These are phyloP conservation scores for Fusarium pilosicola DNA, from an alignment of 2,329 filamentous ascomycete species.

Conservation along the genomic window DNA sequence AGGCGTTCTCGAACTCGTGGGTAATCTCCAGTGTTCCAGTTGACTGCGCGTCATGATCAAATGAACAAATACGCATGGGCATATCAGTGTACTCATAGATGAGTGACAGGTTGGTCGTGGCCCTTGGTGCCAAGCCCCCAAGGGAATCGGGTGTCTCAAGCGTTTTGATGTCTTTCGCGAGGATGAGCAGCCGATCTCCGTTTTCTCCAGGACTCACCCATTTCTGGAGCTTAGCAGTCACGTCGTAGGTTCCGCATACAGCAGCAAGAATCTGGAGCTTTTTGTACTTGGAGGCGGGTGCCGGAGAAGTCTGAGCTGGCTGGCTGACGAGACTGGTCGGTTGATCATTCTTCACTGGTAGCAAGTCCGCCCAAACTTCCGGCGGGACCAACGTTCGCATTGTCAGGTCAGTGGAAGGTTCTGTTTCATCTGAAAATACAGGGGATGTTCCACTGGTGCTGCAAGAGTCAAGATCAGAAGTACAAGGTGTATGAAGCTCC, in stretches of 20 bases:
- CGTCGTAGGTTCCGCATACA: neutral
- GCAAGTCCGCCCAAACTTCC: neutral
- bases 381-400: neutral
- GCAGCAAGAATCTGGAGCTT: neutral
- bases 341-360: neutral
- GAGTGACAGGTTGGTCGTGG: neutral
- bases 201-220: neutral
- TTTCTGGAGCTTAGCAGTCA: neutral
- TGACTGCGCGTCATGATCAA: neutral
- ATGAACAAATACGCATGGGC: neutral
- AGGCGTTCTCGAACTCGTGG: neutral
- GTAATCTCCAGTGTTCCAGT: neutral
- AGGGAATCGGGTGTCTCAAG: neutral
- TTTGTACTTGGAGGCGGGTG: neutral
- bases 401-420: neutral
- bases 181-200: neutral
- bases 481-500: neutral
- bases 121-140: accelerated
- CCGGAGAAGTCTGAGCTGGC: accelerated
- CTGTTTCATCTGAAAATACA: accelerated
- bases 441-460: accelerated
- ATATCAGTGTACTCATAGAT: neutral
- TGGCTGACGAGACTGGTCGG: neutral
- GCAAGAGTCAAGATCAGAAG: accelerated
- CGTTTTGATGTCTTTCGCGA: neutral